Evolutionary conservation across 352 stramenopile species (phyloP), one percentile per base, ranked within the genome.

Genomic region (Phytophthora sp.): DNA sequence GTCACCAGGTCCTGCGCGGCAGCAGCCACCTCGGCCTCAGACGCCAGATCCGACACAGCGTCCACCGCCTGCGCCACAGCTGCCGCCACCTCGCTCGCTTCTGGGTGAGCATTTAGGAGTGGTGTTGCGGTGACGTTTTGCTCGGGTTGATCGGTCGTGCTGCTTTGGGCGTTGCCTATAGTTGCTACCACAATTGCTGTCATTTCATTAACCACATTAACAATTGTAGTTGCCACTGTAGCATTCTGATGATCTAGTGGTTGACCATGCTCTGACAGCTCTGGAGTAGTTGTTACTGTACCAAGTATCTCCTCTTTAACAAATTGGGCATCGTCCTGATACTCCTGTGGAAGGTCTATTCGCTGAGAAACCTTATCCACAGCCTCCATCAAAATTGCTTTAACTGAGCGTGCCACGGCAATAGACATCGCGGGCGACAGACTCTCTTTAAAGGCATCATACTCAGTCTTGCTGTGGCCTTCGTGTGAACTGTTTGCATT

Each of bases 401-500:
- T 58, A 24, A 78, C 65, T 5, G 54, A 63, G 18, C 50, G 45
- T 24, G 65, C 69, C 34, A 78, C 41, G 23, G 65, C 60, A 26
- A 63, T 32, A 24, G 65, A 75, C 69, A 75, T 78, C 9, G 45
- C 30, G 24, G 66, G 55, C 5, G 65, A 30, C 24, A 74, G 56
- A 28, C 7, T 18, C 3, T 57, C 31, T 10, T 37, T 26, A 26
- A 30, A 41, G 3, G 6, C 42, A 41, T 7, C 34, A 34, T 57
- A 30, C 23, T 21, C n/a, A 21, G 4, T 5, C 10, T 42, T 38
- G n/a, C n/a, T n/a, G n/a, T n/a, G n/a, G n/a, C n/a, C n/a, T n/a
- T n/a, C n/a, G n/a, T n/a, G n/a, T n/a, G n/a, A n/a, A n/a, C n/a
- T n/a, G n/a, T n/a, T n/a, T n/a, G n/a, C n/a, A n/a, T n/a, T n/a